phyloP scores from a whole-genome alignment of 768 basidiomycete genomes.

The Boletus huronensis region DNA sequence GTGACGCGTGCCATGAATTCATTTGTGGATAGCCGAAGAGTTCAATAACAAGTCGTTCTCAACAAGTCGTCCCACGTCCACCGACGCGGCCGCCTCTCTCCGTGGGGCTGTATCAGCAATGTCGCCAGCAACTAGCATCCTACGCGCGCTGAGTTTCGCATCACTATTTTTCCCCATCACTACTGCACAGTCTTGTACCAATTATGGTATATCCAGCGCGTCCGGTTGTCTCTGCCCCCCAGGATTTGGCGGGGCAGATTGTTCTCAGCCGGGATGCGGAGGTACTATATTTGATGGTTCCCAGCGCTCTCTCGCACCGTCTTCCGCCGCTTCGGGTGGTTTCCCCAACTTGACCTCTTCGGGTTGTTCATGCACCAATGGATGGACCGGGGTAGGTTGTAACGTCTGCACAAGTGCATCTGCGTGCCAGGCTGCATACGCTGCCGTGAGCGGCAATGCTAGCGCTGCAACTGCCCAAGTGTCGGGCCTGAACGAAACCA shows the following conservation, averaged over 20 bases:
- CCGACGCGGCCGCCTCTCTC: neutral
- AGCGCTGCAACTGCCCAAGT: constrained; percentile 27
- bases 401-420: constrained; percentile 70
- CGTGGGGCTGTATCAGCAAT: constrained; percentile 1
- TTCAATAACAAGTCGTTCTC: neutral
- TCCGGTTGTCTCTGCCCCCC: constrained; percentile 68
- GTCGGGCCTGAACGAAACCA: constrained; percentile 51
- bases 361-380: constrained; percentile 64
- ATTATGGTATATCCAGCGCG: constrained; percentile 20
- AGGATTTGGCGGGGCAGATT: constrained; percentile 74
- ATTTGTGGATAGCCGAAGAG: no score
- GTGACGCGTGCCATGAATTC: no score
- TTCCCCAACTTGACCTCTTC: constrained; percentile 66
- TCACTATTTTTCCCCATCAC: constrained; percentile 11
- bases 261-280: constrained; percentile 70
- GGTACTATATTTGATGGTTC: constrained; percentile 78
- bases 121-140: constrained; percentile 1
- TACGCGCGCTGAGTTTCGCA: constrained; percentile 9
- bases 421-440: constrained; percentile 67
- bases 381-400: constrained; percentile 77
- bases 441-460: constrained; percentile 38
- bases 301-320: constrained; percentile 47
- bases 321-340: constrained; percentile 34
- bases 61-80: neutral
- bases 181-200: constrained; percentile 27